Percentiles rank a stretch among this genome's conserved stretches.
Conservation (phyloP, 2,329 filamentous ascomycete genomes). For the Fusarium albidum region DNA sequence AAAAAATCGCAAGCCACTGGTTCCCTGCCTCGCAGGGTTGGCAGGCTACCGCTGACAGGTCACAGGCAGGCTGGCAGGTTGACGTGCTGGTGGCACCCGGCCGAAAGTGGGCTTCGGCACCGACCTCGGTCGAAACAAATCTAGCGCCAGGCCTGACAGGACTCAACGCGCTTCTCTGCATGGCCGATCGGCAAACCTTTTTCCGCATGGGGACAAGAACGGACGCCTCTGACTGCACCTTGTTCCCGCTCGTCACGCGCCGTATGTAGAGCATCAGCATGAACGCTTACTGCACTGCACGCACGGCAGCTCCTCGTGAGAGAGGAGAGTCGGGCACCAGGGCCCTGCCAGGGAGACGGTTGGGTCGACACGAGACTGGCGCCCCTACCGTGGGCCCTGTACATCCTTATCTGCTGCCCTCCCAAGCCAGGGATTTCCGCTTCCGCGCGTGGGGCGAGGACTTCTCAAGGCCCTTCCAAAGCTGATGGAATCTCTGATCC, state of each 20-base stretch:
- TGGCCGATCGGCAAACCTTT: slow-evolving; percentile 3
- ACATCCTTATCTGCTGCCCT: slow-evolving; percentile 8
- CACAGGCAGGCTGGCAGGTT: no score
- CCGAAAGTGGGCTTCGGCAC: slow-evolving; percentile 33
- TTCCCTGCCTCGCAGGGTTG: no score
- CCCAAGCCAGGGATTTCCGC: not conserved
- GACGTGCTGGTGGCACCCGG: slow-evolving; percentile 4
- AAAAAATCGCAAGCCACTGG: not conserved
- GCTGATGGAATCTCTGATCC: slow-evolving; percentile 1
- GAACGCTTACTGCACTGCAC: no score
- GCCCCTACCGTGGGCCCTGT: slow-evolving; percentile 1
- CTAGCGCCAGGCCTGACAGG: not conserved
- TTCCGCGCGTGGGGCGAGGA: slow-evolving; percentile 7
- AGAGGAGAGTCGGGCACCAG: no score
- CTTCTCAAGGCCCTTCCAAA: not conserved
- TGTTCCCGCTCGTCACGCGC: no score
- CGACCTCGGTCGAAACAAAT: slow-evolving; percentile 13
- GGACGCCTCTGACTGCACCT: not conserved
- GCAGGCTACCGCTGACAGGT: no score
- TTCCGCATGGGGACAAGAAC: not conserved
- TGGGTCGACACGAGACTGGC: slow-evolving; percentile 4
- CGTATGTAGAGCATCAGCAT: no score
- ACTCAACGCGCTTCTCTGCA: slow-evolving; percentile 1
- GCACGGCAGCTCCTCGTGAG: no score
- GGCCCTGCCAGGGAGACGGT: not conserved